Percentiles rank a stretch among this genome's conserved stretches.
These are phyloP conservation scores for Ceratonia siliqua DNA, from an alignment of 306 rosid species.

Conservation along the genomic window DNA sequence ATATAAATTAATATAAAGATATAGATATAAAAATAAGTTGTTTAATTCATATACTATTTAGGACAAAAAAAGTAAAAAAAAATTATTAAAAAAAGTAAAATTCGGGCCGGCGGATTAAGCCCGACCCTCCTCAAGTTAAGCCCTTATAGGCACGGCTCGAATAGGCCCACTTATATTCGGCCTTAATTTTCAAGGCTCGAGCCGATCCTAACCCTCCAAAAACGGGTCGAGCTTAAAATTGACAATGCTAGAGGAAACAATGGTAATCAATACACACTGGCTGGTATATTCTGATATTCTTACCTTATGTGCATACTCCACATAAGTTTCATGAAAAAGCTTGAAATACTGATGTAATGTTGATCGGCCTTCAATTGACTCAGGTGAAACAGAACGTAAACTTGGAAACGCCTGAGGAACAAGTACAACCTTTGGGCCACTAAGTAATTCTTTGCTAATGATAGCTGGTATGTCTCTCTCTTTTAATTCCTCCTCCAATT, in stretches of 20 bases:
- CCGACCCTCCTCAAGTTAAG: no score
- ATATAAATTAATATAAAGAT: no score
- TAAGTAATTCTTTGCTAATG: slow-evolving; percentile 84
- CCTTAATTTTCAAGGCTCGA: no score
- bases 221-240: no score
- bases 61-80: no score
- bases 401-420: slow-evolving; percentile 73
- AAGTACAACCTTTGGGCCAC: slow-evolving; percentile 83
- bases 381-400: slow-evolving; percentile 80
- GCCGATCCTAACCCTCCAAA: no score
- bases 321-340: slow-evolving; percentile 91
- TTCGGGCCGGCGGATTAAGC: no score
- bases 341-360: slow-evolving; percentile 90
- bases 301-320: slow-evolving; percentile 96
- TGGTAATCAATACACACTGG: slow-evolving; percentile 7
- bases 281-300: slow-evolving; percentile 22
- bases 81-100: no score
- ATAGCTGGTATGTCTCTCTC: slow-evolving; percentile 61
- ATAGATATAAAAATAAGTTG: no score
- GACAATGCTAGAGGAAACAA: background rate
- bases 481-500: slow-evolving; percentile 42
- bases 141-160: no score
- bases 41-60: no score
- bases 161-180: no score
- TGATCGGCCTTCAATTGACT: slow-evolving; percentile 92